Percentiles rank a stretch among this genome's conserved stretches.
Conservation (phyloP, 345 rosid genomes). For the Nasturtium officinale region DNA sequence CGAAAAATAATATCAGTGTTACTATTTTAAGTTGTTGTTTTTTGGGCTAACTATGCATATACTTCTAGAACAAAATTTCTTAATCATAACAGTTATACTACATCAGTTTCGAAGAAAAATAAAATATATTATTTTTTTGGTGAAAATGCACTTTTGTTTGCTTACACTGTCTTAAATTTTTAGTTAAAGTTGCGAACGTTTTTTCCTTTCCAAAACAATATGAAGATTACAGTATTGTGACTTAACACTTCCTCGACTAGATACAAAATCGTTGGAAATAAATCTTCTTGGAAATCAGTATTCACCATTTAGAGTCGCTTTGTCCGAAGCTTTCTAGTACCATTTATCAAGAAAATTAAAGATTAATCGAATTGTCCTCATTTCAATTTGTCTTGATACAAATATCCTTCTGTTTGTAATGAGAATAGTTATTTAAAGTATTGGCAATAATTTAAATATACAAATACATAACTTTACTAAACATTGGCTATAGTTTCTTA, state of each 20-base stretch:
- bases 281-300: conserved; percentile 14
- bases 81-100: neutral
- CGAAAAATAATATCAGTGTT: neutral
- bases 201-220: neutral
- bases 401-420: neutral
- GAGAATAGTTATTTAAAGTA: neutral
- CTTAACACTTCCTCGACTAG: neutral
- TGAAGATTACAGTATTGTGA: neutral
- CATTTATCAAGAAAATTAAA: conserved; percentile 10
- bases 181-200: neutral
- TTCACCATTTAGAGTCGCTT: neutral
- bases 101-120: neutral
- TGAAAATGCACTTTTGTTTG: neutral
- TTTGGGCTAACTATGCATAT: neutral
- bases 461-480: neutral
- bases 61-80: neutral
- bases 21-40: neutral
- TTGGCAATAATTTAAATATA: too few relatives aligned
- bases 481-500: neutral
- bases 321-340: conserved; percentile 9
- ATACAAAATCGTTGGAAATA: conserved; percentile 13
- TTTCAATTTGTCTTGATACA: neutral
- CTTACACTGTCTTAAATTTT: neutral
- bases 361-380: neutral
- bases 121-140: neutral